Conservation (phyloP, 2,329 filamentous ascomycete species). For the Sporothrix pseudoabietina region DNA sequence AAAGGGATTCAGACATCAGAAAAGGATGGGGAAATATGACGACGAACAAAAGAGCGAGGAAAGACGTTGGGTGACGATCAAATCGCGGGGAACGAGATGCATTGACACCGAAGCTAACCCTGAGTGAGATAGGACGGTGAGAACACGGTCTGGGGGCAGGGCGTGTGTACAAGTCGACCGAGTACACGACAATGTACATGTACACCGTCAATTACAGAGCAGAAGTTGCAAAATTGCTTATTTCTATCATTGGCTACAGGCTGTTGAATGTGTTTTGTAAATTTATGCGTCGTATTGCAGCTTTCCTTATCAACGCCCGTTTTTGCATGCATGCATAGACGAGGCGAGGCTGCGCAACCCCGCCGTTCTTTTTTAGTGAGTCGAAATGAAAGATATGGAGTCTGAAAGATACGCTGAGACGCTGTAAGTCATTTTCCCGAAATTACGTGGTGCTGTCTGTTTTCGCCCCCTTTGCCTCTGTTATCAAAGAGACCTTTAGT, state of each 20-base stretch:
- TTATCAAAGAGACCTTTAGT: slow-evolving; percentile 20
- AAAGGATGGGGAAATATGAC: background rate
- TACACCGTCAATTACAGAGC: background rate
- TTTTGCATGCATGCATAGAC: background rate
- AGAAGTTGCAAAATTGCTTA: background rate
- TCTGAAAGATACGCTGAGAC: background rate
- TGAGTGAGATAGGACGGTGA: background rate
- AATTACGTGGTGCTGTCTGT: background rate
- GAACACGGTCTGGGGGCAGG: background rate
- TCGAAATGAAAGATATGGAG: background rate
- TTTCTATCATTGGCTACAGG: background rate
- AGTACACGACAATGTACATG: slow-evolving; percentile 1
- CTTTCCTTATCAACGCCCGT: slow-evolving; percentile 6
- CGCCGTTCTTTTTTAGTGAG: background rate
- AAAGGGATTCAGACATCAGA: background rate
- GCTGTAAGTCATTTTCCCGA: background rate
- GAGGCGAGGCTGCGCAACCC: slow-evolving; percentile 12
- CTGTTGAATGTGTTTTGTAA: background rate
- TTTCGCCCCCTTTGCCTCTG: slow-evolving; percentile 4
- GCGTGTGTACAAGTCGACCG: background rate
- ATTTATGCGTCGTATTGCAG: background rate
- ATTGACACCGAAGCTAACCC: background rate
- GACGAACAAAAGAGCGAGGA: background rate
- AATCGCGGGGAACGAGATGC: background rate
- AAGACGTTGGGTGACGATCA: background rate